These are phyloP conservation scores for Diaporthe vaccinii DNA, from an alignment of 2,329 filamentous ascomycete species.

Conservation along the genomic window DNA sequence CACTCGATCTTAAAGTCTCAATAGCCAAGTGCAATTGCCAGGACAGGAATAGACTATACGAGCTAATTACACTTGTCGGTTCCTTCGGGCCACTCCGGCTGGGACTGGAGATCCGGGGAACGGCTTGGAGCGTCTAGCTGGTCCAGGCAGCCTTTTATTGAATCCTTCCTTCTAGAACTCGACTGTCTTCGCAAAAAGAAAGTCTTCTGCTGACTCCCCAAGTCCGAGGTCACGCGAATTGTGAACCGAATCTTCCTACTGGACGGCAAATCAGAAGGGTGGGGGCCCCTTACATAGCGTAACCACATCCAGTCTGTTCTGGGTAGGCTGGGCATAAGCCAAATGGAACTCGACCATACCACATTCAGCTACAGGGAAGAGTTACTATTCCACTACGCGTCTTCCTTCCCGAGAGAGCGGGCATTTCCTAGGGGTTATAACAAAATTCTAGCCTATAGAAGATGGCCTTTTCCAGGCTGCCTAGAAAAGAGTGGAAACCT, in stretches of 20 bases:
- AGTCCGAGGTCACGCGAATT: slow-evolving; percentile 21
- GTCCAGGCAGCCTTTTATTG: slow-evolving; percentile 21
- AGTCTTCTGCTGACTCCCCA: not conserved
- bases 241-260: not conserved
- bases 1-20: slow-evolving; percentile 12
- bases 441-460: slow-evolving; percentile 17
- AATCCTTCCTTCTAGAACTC: slow-evolving; percentile 22
- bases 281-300: not conserved
- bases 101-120: slow-evolving; percentile 27
- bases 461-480: not conserved
- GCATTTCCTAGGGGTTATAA: slow-evolving; percentile 1
- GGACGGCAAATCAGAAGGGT: not conserved
- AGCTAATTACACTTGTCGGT: not conserved
- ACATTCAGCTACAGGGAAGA: not conserved
- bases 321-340: slow-evolving; percentile 23
- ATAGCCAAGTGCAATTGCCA: not conserved
- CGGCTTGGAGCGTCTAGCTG: not conserved
- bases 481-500: slow-evolving; percentile 22
- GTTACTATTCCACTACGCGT: not conserved
- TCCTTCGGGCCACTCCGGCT: slow-evolving; percentile 17
- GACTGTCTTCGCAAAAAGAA: slow-evolving; percentile 4
- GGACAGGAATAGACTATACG: not conserved
- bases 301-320: not conserved
- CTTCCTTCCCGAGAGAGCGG: slow-evolving; percentile 12
- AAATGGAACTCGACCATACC: slow-evolving; percentile 27